Base-by-base conservation (phyloP, 768 basidiomycete species). In the Mycena alexandri region DNA sequence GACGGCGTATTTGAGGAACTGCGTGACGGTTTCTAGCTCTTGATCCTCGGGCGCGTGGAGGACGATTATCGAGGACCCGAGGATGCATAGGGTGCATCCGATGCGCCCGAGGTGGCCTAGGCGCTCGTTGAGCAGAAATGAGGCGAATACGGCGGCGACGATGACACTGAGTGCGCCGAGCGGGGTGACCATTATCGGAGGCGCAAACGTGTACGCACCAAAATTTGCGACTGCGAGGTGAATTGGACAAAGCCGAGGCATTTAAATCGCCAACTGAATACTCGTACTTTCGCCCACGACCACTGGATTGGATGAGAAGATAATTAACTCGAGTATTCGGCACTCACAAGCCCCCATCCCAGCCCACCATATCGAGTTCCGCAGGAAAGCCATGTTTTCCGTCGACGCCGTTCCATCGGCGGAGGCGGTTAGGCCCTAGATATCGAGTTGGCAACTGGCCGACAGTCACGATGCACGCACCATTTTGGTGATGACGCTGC, bases 401-500 rank as follows among this genome's bases (percentile, higher is more conserved):
- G 94, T 92, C 53, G 92, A 90, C 21, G 51, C 85, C 83, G 63
- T 83, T 29, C 29, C 29, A 21, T 56, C 83, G 3, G 89, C 89
- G 48, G 96, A 93, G 74, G 95, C 94, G 71, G 93, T 98, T 33
- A 98, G 81, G 24, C 96, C 96, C 96, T 97, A 19, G 6, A 29
- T 29, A 29, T 29, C 29, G 29, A 29, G 29, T 29, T 29, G 29
- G 29, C 29, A 29, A 29, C 29, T 29, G 29, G 29, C 6, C 29
- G 29, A 29, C 29, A 29, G 29, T 6, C 3, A 29, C 29, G 29
- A 29, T 29, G 29, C 29, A 3, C 29, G 29, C 29, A 93, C 96
- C 92, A 97, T 99, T 88, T 99, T 99, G 17, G 96, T 99, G 77
- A 99, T 96, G 76, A 99, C 97, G 79, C 96, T 98, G 79, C 95